Base-by-base conservation (phyloP, 148 eudicot genomes). In the Heliamphora exappendiculata region DNA sequence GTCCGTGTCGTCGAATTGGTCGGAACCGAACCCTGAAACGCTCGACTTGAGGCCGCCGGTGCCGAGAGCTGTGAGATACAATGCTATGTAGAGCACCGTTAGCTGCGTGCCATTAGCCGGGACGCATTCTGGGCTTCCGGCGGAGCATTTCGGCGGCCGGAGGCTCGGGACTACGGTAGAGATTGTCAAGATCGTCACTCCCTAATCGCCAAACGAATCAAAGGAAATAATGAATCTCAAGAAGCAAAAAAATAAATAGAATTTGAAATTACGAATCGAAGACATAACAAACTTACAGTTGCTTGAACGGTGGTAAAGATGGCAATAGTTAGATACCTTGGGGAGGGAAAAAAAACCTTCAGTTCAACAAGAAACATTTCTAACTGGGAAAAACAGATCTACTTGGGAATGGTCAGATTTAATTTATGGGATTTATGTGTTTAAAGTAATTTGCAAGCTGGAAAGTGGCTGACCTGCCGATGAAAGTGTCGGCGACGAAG, bases 301-400 rank as follows among this genome's bases (percentile, higher is more conserved):
- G 91, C 98, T 94, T 94, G 98, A 70, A 94, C 91, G 0, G 90
- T 79, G 45, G 91, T 84, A 58, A 94, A 94, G 68, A 94, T 89
- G 62, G 86, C 93, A 85, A 94, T 90, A 33, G 95, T 94, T 75
- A 84, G 73, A 75, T 94, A 94, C 88, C 98, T 93, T 82, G 8
- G 28, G 45, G 2, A 60, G 22, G 8, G 2, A 20, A 28, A 36
- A 39, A 11, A 49, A 50, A 14, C 14, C 28, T 5, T 6, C 8
- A 19, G n/a, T 45, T 70, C 14, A 22, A 0, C 9, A 9, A 39
- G 26, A 28, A 28, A 42, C 8, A 44, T 11, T 55, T n/a, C 24
- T 5, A 54, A 8, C 0, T n/a, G n/a, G n/a, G n/a, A n/a, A n/a
- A n/a, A n/a, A n/a, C n/a, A n/a, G n/a, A n/a, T n/a, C n/a, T n/a